phyloP scores from a whole-genome alignment of 2,329 filamentous ascomycete species.

The Leptographium lundbergii region DNA sequence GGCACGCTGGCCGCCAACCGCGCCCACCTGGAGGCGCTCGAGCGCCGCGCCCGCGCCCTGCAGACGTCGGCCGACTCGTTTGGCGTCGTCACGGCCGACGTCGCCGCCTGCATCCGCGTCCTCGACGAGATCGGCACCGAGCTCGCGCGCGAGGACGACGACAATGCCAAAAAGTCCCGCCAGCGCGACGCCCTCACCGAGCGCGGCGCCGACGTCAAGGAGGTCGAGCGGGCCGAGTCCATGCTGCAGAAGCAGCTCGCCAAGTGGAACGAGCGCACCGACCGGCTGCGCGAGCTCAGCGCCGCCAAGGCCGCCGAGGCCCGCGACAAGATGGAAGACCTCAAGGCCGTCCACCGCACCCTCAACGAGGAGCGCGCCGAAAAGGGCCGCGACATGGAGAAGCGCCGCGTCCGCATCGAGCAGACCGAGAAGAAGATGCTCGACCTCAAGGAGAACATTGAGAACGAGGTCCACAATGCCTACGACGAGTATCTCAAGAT shows the following conservation, averaged over 20 bases:
- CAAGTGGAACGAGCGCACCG: slow-evolving; percentile 78
- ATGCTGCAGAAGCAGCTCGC: slow-evolving; percentile 71
- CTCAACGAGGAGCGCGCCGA: slow-evolving; percentile 75
- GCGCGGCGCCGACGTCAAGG: slow-evolving; percentile 75
- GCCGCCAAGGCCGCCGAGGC: slow-evolving; percentile 70
- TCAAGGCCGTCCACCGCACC: slow-evolving; percentile 65
- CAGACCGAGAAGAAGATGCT: slow-evolving; percentile 99
- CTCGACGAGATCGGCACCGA: slow-evolving; percentile 81
- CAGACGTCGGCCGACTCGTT: slow-evolving; percentile 91
- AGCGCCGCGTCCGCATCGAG: slow-evolving; percentile 83
- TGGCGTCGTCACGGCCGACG: slow-evolving; percentile 68
- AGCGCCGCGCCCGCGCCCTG: slow-evolving; percentile 74
- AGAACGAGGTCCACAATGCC: slow-evolving; percentile 80
- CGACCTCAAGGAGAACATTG: slow-evolving; percentile 94
- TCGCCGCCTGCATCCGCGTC: slow-evolving; percentile 76
- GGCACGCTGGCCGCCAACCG: slow-evolving; percentile 69
- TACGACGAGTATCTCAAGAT: slow-evolving; percentile 95
- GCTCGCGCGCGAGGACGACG: slow-evolving; percentile 81
- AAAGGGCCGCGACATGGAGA: slow-evolving; percentile 86
- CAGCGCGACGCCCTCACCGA: slow-evolving; percentile 83
- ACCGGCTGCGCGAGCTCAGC: slow-evolving; percentile 68
- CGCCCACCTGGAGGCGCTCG: slow-evolving; percentile 72
- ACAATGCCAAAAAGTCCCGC: slow-evolving; percentile 63
- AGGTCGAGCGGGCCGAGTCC: slow-evolving; percentile 80
- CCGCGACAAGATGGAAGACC: slow-evolving; percentile 79